These are phyloP conservation scores for Laburnicola sp. DNA, from an alignment of 2,329 filamentous ascomycete species.

Conservation along the genomic window DNA sequence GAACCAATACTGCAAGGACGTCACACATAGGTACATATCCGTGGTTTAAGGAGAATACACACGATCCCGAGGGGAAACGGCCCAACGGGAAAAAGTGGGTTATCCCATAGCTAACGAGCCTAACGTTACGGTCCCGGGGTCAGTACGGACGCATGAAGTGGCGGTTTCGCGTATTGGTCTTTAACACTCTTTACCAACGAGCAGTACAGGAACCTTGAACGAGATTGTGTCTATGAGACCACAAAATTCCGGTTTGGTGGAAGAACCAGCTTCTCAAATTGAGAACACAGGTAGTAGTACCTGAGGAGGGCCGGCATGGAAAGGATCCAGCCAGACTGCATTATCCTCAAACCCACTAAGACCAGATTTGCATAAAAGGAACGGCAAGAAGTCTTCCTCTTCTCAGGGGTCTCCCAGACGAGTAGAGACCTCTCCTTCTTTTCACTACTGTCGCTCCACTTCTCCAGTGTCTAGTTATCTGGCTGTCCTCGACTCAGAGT, in stretches of 20 bases:
- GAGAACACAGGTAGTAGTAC: too few relatives aligned
- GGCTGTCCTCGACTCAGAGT: neutral
- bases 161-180: neutral
- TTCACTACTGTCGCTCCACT: slow-evolving; percentile 6
- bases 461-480: neutral
- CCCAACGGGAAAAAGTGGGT: neutral
- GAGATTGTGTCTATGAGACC: too few relatives aligned
- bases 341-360: neutral
- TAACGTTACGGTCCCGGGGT: neutral
- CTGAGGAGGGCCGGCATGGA: too few relatives aligned
- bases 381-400: neutral
- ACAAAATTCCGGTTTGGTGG: too few relatives aligned
- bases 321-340: neutral
- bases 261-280: too few relatives aligned
- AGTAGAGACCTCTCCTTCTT: slow-evolving; percentile 1
- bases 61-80: neutral
- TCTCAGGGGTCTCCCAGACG: neutral
- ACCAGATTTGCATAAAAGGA: neutral
- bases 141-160: neutral
- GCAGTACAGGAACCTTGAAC: too few relatives aligned
- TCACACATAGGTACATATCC: neutral
- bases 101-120: neutral
- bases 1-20: neutral
- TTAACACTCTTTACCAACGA: too few relatives aligned
- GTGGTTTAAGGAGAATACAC: neutral